Percentiles rank a stretch among this genome's conserved stretches.
Evolutionary conservation across 768 basidiomycete genomes (phyloP).

Genomic region (Nidula microcarpa): DNA sequence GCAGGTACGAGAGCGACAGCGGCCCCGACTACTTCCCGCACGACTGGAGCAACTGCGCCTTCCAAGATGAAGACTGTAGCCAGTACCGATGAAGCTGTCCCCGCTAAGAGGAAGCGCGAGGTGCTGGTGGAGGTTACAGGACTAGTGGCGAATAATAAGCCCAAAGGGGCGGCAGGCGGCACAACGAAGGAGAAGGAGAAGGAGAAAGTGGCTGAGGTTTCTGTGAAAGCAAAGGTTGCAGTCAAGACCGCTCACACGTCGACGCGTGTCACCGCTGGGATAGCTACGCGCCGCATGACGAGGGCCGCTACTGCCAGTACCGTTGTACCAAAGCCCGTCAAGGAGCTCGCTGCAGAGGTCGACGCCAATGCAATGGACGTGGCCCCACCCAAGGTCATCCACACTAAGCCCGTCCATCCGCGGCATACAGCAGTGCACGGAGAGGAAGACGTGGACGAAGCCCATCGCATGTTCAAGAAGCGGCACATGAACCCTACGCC

Average conservation of each 20-base stretch:
- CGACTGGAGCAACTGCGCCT: constrained; percentile 35
- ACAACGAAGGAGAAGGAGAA: constrained; percentile 45
- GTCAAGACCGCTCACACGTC: constrained; percentile 26
- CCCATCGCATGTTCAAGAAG: constrained; percentile 55
- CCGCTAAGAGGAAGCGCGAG: constrained; percentile 72
- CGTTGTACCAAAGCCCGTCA: background rate
- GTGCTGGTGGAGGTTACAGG: constrained; percentile 70
- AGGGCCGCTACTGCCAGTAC: background rate
- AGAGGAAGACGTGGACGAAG: constrained; percentile 38
- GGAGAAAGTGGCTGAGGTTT: constrained; percentile 21
- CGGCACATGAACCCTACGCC: constrained; percentile 46
- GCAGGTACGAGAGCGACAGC: constrained; percentile 29
- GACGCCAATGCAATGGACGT: constrained; percentile 11
- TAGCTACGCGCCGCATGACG: constrained; percentile 4
- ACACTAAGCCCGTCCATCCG: background rate
- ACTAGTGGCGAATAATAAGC: constrained; percentile 26
- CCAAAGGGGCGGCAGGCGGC: constrained; percentile 7
- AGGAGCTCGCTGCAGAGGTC: background rate
- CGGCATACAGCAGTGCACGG: background rate
- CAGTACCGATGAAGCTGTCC: constrained; percentile 31
- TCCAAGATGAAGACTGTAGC: constrained; percentile 30
- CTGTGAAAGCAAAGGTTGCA: constrained; percentile 18
- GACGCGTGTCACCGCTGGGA: constrained; percentile 16
- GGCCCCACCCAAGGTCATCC: constrained; percentile 3
- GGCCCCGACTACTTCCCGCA: constrained; percentile 22